A percentile compares a stretch with the other conserved stretches of the same genome.
These are phyloP conservation scores for Calycina herbarum DNA, from an alignment of 2,329 filamentous ascomycete genomes.

Conservation along the genomic window DNA sequence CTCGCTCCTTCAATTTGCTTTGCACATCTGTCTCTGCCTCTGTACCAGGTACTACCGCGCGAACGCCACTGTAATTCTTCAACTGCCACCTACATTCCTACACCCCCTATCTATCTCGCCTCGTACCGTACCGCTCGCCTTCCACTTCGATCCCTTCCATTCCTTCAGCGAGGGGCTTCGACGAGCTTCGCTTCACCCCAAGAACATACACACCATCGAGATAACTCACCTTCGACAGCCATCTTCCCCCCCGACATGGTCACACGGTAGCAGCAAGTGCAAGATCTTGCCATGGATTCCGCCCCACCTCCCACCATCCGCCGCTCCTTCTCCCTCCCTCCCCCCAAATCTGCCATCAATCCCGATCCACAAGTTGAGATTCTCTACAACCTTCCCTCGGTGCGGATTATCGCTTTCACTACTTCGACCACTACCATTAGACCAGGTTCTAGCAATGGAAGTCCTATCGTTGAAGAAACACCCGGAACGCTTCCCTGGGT, in stretches of 20 bases:
- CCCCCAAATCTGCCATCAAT: conserved; percentile 20
- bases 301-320: conserved; percentile 19
- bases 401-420: conserved; percentile 56
- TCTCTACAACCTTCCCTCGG: conserved; percentile 35
- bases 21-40: not conserved
- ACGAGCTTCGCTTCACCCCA: not conserved
- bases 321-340: conserved; percentile 31
- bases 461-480: conserved; percentile 45
- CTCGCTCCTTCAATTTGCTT: not conserved
- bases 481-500: conserved; percentile 70
- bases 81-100: not conserved
- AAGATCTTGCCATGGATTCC: conserved; percentile 27
- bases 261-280: conserved; percentile 22
- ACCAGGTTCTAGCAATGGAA: conserved; percentile 29
- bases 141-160: not conserved
- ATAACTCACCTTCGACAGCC: not conserved
- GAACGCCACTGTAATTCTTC: not conserved
- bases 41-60: not conserved
- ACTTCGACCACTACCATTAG: conserved; percentile 22
- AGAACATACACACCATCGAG: not conserved
- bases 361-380: conserved; percentile 37
- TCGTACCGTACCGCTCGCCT: not conserved
- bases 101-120: not conserved
- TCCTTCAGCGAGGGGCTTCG: too few species aligned
- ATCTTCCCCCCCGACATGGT: conserved; percentile 23